Conservation (phyloP, 2,329 filamentous ascomycete genomes). For the Xylaria hypoxylon region DNA sequence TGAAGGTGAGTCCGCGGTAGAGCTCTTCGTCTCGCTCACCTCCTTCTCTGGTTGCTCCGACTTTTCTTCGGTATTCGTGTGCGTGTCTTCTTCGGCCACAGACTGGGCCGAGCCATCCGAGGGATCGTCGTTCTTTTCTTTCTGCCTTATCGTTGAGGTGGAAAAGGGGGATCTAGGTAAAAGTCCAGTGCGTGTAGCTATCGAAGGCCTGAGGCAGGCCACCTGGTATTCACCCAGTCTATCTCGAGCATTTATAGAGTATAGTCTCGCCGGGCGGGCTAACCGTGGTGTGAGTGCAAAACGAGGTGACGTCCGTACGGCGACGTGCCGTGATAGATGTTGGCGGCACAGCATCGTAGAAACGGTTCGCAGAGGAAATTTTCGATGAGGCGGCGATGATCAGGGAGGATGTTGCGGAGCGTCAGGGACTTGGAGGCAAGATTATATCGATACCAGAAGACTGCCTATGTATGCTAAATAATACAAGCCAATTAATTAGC, state of each 20-base stretch:
- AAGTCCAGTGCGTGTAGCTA: conserved; percentile 26
- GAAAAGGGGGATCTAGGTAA: conserved; percentile 52
- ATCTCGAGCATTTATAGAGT: conserved; percentile 44
- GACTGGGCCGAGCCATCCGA: conserved; percentile 64
- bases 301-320: conserved; percentile 42
- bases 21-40: conserved; percentile 59
- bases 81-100: conserved; percentile 64
- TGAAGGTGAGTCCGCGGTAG: conserved; percentile 56
- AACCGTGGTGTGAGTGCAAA: conserved; percentile 43
- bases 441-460: conserved; percentile 1
- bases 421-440: neutral
- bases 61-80: conserved; percentile 63
- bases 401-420: conserved; percentile 25
- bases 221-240: conserved; percentile 38
- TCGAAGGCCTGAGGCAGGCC: conserved; percentile 41
- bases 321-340: conserved; percentile 49
- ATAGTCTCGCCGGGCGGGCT: conserved; percentile 40
- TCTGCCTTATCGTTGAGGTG: conserved; percentile 52
- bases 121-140: conserved; percentile 61
- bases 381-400: conserved; percentile 38
- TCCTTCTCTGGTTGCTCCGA: conserved; percentile 60
- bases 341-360: conserved; percentile 52
- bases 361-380: conserved; percentile 32
- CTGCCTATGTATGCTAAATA: conserved; percentile 1
- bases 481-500: neutral